Percentiles rank a stretch among this genome's conserved stretches.
Conservation (phyloP, 495 filamentous ascomycete species). For the Filosporella fistucella region DNA sequence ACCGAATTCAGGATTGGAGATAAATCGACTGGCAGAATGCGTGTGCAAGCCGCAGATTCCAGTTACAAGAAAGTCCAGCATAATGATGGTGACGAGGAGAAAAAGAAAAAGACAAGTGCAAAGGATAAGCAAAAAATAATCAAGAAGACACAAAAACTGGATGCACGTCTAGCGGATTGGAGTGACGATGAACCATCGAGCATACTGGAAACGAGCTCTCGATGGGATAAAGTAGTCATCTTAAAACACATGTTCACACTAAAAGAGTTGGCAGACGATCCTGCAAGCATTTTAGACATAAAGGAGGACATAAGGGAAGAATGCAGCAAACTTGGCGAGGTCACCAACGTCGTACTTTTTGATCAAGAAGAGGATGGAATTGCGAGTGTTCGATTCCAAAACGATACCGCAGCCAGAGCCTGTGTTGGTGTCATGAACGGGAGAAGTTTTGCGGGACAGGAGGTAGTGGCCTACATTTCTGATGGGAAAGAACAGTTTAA, state of each 20-base stretch:
- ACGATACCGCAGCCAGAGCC: slow-evolving; percentile 61
- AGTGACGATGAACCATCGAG: slow-evolving; percentile 75
- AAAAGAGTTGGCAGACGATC: slow-evolving; percentile 79
- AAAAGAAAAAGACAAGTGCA: slow-evolving; percentile 50
- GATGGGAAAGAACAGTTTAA: slow-evolving; percentile 74
- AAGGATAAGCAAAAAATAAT: slow-evolving; percentile 84
- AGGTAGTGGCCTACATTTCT: slow-evolving; percentile 71
- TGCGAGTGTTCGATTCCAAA: slow-evolving; percentile 73
- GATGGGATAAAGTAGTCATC: slow-evolving; percentile 77
- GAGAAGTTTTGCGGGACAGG: slow-evolving; percentile 58
- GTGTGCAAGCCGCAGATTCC: slow-evolving; percentile 77
- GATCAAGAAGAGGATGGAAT: slow-evolving; percentile 86
- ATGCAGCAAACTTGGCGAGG: slow-evolving; percentile 77
- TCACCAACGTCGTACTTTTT: slow-evolving; percentile 88
- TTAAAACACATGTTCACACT: slow-evolving; percentile 95
- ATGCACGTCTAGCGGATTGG: slow-evolving; percentile 91
- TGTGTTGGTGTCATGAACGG: slow-evolving; percentile 80
- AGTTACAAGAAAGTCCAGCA: slow-evolving; percentile 72
- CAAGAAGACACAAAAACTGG: slow-evolving; percentile 79
- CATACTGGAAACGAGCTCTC: slow-evolving; percentile 49
- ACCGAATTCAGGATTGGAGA: slow-evolving; percentile 70
- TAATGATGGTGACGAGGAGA: slow-evolving; percentile 32
- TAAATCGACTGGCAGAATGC: slow-evolving; percentile 58
- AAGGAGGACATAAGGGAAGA: slow-evolving; percentile 92
- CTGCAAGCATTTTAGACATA: slow-evolving; percentile 79